Conservation (phyloP, 306 rosid genomes). For the Quercus berberidifolia region DNA sequence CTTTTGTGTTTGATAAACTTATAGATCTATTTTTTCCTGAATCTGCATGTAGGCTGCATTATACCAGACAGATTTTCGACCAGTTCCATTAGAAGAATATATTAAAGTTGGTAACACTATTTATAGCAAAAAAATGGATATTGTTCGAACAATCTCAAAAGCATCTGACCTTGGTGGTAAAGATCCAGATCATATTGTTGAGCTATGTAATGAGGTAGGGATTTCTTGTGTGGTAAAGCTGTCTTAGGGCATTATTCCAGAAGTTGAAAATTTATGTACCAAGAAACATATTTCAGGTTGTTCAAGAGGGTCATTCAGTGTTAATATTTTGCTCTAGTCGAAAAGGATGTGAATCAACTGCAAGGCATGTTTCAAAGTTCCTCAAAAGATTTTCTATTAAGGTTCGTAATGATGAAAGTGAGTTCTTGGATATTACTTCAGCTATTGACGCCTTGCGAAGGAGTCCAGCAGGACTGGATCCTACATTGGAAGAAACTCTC, state of each 20-base stretch:
- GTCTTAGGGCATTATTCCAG: constrained; percentile 17
- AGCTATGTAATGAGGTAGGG: constrained; percentile 88
- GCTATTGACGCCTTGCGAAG: constrained; percentile 74
- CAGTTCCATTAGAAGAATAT: constrained; percentile 95
- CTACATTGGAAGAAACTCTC: constrained; percentile 77
- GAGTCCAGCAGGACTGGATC: constrained; percentile 94
- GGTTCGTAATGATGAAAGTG: constrained; percentile 44
- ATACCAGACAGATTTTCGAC: constrained; percentile 91
- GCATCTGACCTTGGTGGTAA: constrained; percentile 78
- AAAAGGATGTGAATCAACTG: constrained; percentile 98
- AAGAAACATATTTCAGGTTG: constrained; percentile 59
- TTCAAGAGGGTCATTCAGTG: constrained; percentile 93
- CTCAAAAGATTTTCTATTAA: constrained; percentile 54
- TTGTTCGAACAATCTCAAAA: constrained; percentile 67
- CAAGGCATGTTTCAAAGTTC: constrained; percentile 77
- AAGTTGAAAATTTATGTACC: constrained; percentile 14
- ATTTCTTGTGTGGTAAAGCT: constrained; percentile 20
- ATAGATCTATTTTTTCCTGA: constrained; percentile 27
- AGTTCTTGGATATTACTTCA: constrained; percentile 56
- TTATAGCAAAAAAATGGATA: constrained; percentile 77
- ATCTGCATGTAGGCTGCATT: constrained; percentile 80
- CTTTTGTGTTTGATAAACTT: constrained; percentile 4
- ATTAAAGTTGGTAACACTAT: constrained; percentile 81
- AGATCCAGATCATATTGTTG: constrained; percentile 98
- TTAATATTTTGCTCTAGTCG: constrained; percentile 94